Evolutionary conservation across 164 flowering plant genomes (phyloP).

Genomic region (Berberis vulgaris): DNA sequence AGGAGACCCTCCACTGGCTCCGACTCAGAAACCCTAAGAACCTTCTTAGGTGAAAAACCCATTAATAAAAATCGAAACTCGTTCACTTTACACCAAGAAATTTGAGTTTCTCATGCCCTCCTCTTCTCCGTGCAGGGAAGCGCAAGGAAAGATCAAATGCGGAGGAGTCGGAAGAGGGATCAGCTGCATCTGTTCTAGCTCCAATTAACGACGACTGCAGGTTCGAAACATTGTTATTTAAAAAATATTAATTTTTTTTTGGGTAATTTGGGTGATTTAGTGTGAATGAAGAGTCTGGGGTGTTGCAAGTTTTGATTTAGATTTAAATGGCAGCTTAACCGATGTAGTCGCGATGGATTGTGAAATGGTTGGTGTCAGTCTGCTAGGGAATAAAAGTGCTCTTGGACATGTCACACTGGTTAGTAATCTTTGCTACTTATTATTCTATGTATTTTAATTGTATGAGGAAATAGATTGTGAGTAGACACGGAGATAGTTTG

Average conservation of each 20-base stretch:
- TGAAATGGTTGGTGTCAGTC: conserved; percentile 92
- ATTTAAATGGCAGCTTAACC: conserved; percentile 46
- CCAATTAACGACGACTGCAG: conserved; percentile 49
- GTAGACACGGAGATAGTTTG: too few species aligned
- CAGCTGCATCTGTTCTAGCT: conserved; percentile 20
- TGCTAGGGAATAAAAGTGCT: conserved; percentile 79
- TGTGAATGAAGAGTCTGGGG: background rate
- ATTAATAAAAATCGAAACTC: background rate
- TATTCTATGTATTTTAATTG: too few species aligned
- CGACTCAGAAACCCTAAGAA: conserved; percentile 10
- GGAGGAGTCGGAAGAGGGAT: conserved; percentile 16
- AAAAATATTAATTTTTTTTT: background rate
- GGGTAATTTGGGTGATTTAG: background rate
- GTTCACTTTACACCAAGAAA: background rate
- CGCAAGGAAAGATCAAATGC: conserved; percentile 39
- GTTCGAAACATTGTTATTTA: conserved; percentile 13
- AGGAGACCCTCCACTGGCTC: conserved; percentile 8
- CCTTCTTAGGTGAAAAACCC: conserved; percentile 29
- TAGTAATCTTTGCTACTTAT: too few species aligned
- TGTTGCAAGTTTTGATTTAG: background rate
- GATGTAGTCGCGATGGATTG: conserved; percentile 86
- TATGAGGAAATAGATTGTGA: too few species aligned
- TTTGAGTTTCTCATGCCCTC: background rate
- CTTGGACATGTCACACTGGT: conserved; percentile 91
- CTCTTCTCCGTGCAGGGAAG: conserved; percentile 31